phyloP scores from a whole-genome alignment of 768 basidiomycete species.

The Termitomyces sp. region DNA sequence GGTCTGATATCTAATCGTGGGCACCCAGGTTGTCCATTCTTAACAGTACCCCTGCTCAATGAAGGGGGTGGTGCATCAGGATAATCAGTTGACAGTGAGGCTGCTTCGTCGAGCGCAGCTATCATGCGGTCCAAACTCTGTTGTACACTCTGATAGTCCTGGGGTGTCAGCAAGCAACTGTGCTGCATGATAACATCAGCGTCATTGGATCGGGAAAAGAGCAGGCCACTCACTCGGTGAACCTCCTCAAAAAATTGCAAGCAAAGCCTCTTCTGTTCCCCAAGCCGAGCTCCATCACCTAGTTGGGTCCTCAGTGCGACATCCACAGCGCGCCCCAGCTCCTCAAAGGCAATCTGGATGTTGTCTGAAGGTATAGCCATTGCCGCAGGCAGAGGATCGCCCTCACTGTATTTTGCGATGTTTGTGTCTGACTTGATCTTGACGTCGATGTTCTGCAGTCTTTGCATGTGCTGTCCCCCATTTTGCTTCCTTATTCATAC shows the following conservation, averaged over 20 bases:
- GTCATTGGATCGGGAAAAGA: not conserved
- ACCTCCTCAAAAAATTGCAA: slow-evolving; percentile 3
- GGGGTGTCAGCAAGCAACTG: not conserved
- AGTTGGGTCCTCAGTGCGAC: slow-evolving; percentile 8
- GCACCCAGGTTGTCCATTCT: not conserved
- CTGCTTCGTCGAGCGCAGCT: not conserved
- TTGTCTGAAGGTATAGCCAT: slow-evolving; percentile 6
- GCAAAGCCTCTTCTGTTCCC: slow-evolving; percentile 9
- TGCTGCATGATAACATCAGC: not conserved
- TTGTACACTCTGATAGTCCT: not conserved
- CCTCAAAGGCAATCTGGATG: slow-evolving; percentile 5
- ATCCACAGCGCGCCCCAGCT: slow-evolving; percentile 3
- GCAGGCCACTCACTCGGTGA: not conserved
- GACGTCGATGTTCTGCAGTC: too few relatives aligned
- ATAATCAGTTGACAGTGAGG: not conserved
- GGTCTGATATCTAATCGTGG: not conserved
- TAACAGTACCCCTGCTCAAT: not conserved
- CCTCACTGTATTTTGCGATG: too few relatives aligned
- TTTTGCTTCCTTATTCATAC: too few relatives aligned
- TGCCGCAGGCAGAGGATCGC: too few relatives aligned
- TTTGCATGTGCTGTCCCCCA: too few relatives aligned
- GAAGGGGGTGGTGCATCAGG: not conserved
- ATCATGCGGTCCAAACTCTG: not conserved
- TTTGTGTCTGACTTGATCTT: too few relatives aligned
- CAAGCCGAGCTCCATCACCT: slow-evolving; percentile 14